Percentiles rank a stretch among this genome's conserved stretches.
Evolutionary conservation across 2,329 filamentous ascomycete species (phyloP).

Genomic region (Botrytis fabae): DNA sequence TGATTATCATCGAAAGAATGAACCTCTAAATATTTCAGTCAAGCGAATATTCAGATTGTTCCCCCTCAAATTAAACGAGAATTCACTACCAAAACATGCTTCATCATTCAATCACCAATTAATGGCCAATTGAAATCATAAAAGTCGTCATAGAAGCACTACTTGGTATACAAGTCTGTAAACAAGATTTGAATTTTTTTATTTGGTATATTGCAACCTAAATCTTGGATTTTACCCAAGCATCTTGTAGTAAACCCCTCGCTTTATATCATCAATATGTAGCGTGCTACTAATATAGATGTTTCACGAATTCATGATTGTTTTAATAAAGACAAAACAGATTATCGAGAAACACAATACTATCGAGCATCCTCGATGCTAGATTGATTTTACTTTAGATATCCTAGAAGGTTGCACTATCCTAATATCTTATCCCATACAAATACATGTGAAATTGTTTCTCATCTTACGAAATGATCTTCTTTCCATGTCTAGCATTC

Average conservation of each 20-base stretch:
- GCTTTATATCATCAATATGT: too few species aligned
- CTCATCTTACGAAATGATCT: neutral
- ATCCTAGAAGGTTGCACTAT: neutral
- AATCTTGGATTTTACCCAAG: too few species aligned
- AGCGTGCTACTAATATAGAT: neutral
- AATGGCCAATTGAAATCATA: too few species aligned
- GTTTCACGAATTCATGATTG: neutral
- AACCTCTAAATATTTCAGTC: neutral
- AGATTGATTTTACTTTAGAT: neutral
- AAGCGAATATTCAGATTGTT: neutral
- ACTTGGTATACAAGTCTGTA: too few species aligned
- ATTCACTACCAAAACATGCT: neutral
- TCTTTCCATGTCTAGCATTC: slow-evolving; percentile 13
- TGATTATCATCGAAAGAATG: neutral
- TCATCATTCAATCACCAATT: too few species aligned
- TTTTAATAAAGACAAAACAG: neutral
- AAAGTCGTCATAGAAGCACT: too few species aligned
- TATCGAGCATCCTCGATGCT: neutral
- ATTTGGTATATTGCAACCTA: too few species aligned
- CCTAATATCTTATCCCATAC: neutral
- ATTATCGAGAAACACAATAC: neutral
- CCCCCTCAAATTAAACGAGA: neutral
- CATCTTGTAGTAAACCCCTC: too few species aligned
- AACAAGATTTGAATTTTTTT: too few species aligned
- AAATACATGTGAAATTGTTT: neutral